Evolutionary conservation across 2,329 filamentous ascomycete species (phyloP).

Genomic region (Didymella pinodella): DNA sequence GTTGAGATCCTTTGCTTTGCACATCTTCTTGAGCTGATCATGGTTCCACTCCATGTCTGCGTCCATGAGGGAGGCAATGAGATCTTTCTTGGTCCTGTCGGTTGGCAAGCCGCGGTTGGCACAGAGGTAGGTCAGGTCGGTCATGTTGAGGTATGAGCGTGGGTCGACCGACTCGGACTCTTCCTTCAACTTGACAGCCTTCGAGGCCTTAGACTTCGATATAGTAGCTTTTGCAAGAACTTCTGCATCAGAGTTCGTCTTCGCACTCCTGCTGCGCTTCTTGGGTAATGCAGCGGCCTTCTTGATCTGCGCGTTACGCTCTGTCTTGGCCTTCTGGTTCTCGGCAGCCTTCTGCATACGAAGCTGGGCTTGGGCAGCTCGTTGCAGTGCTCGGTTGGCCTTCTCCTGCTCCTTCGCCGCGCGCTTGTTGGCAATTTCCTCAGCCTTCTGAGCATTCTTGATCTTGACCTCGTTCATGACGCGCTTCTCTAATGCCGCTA

Average conservation of each 20-base stretch:
- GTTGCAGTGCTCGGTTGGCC: constrained; percentile 32
- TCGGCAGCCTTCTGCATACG: constrained; percentile 26
- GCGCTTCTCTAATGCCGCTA: constrained; percentile 23
- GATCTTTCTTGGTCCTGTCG: constrained; percentile 23
- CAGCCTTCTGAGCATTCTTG: constrained; percentile 35
- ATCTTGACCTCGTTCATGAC: constrained; percentile 30
- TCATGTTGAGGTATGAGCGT: constrained; percentile 31
- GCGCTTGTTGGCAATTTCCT: constrained; percentile 31
- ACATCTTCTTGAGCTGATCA: constrained; percentile 35
- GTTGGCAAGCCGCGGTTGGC: constrained; percentile 27
- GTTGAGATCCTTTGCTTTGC: constrained; percentile 33
- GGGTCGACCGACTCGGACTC: constrained; percentile 35
- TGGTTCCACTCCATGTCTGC: constrained; percentile 33
- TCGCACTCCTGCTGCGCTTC: constrained; percentile 6
- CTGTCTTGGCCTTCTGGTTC: constrained; percentile 25
- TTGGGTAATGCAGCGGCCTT: constrained; percentile 11
- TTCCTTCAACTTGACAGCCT: constrained; percentile 12
- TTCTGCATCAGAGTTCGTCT: not conserved
- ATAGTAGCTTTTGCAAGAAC: not conserved
- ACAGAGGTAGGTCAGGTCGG: constrained; percentile 37
- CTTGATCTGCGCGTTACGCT: constrained; percentile 31
- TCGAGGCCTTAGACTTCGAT: not conserved
- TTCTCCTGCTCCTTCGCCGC: constrained; percentile 27
- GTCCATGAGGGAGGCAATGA: constrained; percentile 34
- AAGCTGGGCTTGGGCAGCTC: constrained; percentile 32